Base-by-base conservation (phyloP, 441 rosid genomes). In the Arabidopsis lyrata region DNA sequence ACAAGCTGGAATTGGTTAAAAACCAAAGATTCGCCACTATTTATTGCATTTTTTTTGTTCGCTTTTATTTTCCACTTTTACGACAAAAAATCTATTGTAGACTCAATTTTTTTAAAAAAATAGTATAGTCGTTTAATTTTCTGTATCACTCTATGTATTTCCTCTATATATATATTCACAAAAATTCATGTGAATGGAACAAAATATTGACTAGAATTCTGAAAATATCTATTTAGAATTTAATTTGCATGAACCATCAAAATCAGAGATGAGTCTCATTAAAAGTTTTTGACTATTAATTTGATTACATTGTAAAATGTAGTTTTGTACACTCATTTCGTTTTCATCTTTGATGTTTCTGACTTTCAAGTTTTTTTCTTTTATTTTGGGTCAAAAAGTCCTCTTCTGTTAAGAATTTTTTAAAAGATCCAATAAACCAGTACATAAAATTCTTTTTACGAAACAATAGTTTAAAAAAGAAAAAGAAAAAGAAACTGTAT, bases 281-380 rank as follows among this genome's bases (percentile, higher is more conserved):
- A 45, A 24, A 1, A 27, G 13, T 10, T 18, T 18, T 65, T 65
- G 58, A 65, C 52, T 20, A 20, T 0, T 56, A 45, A 15, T 45
- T 24, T 57, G 35, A 47, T 24, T 53, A n/a, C 20, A 12, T 42
- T 55, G 63, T 44, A 20, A 42, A 45, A 34, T 54, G 47, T 53
- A 54, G 63, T 14, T 54, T 63, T 31, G 55, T 42, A 32, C 15
- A 63, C 38, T n/a, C 63, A 2, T 32, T 53, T 63, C 41, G 11
- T 63, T 62, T 53, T 63, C 63, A 15, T 29, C 50, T 49, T 38
- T 42, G 35, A 62, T 52, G 53, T 53, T 53, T 50, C 5, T 14
- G 50, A 24, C 15, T 49, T 24, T 34, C 6, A 32, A 63, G 63
- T 72, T 55, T 50, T 61, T 27, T 29, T 29, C 0, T 29, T 29